Evolutionary conservation across 1,139 yeast genomes (phyloP).

Genomic region (Geotrichum cucujoidarum): DNA sequence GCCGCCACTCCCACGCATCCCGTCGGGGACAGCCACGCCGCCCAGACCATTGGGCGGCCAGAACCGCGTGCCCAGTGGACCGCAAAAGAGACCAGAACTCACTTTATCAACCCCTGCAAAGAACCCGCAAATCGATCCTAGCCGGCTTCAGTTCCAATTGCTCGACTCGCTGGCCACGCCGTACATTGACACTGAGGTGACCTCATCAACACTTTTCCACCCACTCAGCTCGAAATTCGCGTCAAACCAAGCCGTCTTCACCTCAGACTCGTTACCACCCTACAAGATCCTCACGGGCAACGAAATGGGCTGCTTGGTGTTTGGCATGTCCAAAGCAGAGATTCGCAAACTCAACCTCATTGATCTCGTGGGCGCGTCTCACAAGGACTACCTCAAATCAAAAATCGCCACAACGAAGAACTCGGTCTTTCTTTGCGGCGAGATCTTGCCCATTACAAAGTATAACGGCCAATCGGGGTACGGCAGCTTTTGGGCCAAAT

Average conservation of each 20-base stretch:
- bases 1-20: not conserved
- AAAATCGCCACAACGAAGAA: slow-evolving; percentile 47
- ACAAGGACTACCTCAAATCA: not conserved
- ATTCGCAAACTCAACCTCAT: slow-evolving; percentile 59
- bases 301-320: slow-evolving; percentile 81
- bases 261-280: slow-evolving; percentile 70
- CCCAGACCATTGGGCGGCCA: not conserved
- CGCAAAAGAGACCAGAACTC: not conserved
- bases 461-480: slow-evolving; percentile 37
- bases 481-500: slow-evolving; percentile 70
- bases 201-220: slow-evolving; percentile 27
- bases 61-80: not conserved
- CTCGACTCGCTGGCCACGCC: slow-evolving; percentile 34
- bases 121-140: slow-evolving; percentile 20
- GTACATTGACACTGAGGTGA: slow-evolving; percentile 26
- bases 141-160: slow-evolving; percentile 34
- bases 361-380: slow-evolving; percentile 72
- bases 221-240: slow-evolving; percentile 32
- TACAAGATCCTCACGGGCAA: slow-evolving; percentile 81
- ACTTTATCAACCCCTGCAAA: no score
- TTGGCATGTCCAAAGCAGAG: slow-evolving; percentile 69
- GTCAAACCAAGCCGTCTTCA: slow-evolving; percentile 57
- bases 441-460: slow-evolving; percentile 47
- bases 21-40: not conserved
- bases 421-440: slow-evolving; percentile 53